Evolutionary conservation across 2,329 filamentous ascomycete species (phyloP).

Genomic region (Ceratocystis alfenasii): DNA sequence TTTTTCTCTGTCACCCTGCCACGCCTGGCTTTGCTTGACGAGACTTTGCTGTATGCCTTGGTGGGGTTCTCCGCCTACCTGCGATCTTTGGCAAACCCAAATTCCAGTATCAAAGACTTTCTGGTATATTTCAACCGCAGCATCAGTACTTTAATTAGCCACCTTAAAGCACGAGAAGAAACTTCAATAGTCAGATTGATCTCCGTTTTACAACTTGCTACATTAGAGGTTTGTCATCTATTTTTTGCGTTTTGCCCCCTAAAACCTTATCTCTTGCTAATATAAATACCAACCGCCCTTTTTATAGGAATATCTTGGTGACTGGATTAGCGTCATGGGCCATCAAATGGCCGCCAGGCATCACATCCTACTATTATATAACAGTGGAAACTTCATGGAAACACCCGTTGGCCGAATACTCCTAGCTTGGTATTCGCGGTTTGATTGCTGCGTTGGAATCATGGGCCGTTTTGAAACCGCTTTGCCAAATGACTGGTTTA

Average conservation of each 20-base stretch:
- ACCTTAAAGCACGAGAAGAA: slow-evolving; percentile 57
- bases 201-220: slow-evolving; percentile 82
- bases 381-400: slow-evolving; percentile 59
- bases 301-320: slow-evolving; percentile 74
- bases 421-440: slow-evolving; percentile 79
- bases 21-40: slow-evolving; percentile 57
- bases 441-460: slow-evolving; percentile 73
- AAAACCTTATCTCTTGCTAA: not conserved
- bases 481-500: slow-evolving; percentile 69
- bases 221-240: slow-evolving; percentile 61
- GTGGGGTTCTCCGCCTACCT: slow-evolving; percentile 86
- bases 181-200: slow-evolving; percentile 64
- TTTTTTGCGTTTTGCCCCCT: not conserved
- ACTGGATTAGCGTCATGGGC: slow-evolving; percentile 87
- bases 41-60: slow-evolving; percentile 73
- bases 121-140: slow-evolving; percentile 84
- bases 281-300: slow-evolving; percentile 23
- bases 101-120: slow-evolving; percentile 68
- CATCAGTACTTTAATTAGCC: slow-evolving; percentile 61
- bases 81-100: slow-evolving; percentile 55
- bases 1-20: slow-evolving; percentile 66
- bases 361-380: slow-evolving; percentile 67
- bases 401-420: slow-evolving; percentile 60
- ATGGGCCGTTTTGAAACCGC: slow-evolving; percentile 67
- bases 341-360: slow-evolving; percentile 84